Base-by-base conservation (phyloP, 441 rosid genomes). In the Bruguiera hainesii region DNA sequence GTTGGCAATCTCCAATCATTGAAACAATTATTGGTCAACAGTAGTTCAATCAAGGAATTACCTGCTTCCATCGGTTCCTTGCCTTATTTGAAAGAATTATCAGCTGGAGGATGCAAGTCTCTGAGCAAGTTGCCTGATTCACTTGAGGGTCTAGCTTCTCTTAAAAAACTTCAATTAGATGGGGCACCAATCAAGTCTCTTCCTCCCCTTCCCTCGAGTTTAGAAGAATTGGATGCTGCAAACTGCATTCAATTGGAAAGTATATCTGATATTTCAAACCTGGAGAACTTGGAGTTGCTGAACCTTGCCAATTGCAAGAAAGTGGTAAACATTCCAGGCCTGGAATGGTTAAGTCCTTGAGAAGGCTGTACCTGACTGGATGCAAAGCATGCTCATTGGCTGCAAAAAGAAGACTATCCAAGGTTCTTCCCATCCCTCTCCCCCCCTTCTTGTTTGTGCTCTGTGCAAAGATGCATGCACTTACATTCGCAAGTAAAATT, bases 291-390 rank as follows among this genome's bases (percentile, higher is more conserved):
- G 76, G 4, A 33, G 0, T 68, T 39, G 4, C 77, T 90, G 59
- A 80, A 84, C 76, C 75, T 86, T 66, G 71, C 86, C 1, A 90
- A 90, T 71, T 90, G 96, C 75, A 67, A 56, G 61, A 80, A 80
- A 63, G 66, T 86, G 51, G 11, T 9, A 49, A 88, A 85, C 73
- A 19, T 86, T 71, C 86, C 86, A 15, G 91, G 90, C 42, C 63
- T 88, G 15, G 84, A 86, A 72, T 16, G 58, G 46, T 73, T 83
- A 73, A 35, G 50, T 79, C 84, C 39, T 61, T 90, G 71, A 73
- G 37, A 73, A 31, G 75, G 46, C 73, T 90, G 67, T 79, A 76
- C 80, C 68, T 90, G 87, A 77, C 70, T 35, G 79, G 84, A 0
- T 88, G 97, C 77, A 75, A 31, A n/a, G 23, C 74, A 13, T 83